Base-by-base conservation (phyloP, 495 filamentous ascomycete species). In the Penicillium macrosclerotiorum region DNA sequence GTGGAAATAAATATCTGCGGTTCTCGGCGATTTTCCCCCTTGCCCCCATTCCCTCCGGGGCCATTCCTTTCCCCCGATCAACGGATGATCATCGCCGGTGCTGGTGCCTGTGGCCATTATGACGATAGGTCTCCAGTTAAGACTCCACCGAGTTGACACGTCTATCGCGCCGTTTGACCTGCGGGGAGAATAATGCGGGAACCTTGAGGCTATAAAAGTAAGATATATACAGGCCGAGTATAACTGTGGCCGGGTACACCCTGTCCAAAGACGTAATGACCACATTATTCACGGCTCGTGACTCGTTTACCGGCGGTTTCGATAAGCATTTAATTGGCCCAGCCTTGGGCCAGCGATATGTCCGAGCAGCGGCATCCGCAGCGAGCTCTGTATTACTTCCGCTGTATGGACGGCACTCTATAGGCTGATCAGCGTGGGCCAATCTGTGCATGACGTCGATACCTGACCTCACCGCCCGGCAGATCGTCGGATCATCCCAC, bases 111-210 rank as follows among this genome's bases (percentile, higher is more conserved):
- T 52, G 24, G 52, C 49, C 52, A 50, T 50, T 34, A 59, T 61
- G 54, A 59, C 57, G 57, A 59, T 48, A 8, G 23, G 17, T 8
- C 31, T 49, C 51, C 39, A 45, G 45, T 35, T 16, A n/a, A 24
- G 24, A 36, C 51, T 51, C 55, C 50, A 54, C 44, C 12, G 4
- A 33, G 22, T 16, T 24, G 17, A 35, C 17, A 42, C 24, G 11
- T 19, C 26, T 25, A 17, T 14, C n/a, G n/a, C n/a, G n/a, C n/a
- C n/a, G n/a, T n/a, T n/a, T n/a, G n/a, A n/a, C n/a, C n/a, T n/a
- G n/a, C n/a, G n/a, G n/a, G n/a, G n/a, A n/a, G n/a, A n/a, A n/a
- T n/a, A n/a, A n/a, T n/a, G n/a, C n/a, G n/a, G n/a, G n/a, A n/a
- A n/a, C n/a, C n/a, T n/a, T n/a, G n/a, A n/a, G n/a, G n/a, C n/a